Evolutionary conservation across 371 early-diverging fungal species (phyloP), one percentile per base, ranked within the genome.

Genomic region (Fennellomyces sp.): DNA sequence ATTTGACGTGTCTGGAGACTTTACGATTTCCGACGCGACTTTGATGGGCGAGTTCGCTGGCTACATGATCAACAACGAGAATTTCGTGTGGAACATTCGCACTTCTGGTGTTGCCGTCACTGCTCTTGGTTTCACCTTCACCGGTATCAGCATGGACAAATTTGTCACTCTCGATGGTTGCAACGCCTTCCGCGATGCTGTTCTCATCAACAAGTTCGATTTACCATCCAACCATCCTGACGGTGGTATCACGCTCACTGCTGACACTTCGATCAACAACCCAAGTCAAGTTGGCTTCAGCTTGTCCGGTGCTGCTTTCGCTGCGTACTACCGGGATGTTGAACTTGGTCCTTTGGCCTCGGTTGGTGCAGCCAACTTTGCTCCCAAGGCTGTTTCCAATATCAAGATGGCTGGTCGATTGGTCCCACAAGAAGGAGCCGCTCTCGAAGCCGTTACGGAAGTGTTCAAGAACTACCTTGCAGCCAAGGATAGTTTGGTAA

Each of bases 271-370:
- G 6, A 77, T 86, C 55, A 67, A 64, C 49, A 75, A 75, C 53
- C 87, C 87, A 7, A 76, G 76, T 55, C 83, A 82, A 64, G 71
- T 86, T 36, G 87, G 87, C 53, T 81, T 86, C 65, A 45, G 66
- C 11, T 63, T 80, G 12, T 39, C 55, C 11, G 70, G 72, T 58
- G 78, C 68, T 15, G 77, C 69, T 25, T 76, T 80, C 50, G 60
- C 67, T 23, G 57, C 69, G 8, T 69, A 60, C 55, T 80, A 65
- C 35, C 47, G 56, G 5, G 55, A 69, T 52, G 47, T 75, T 11
- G 19, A 55, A 19, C 27, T 79, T 31, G 82, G 76, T 35, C 75
- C 77, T 19, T 61, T 79, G 42, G 67, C 66, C 19, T 65, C 75
- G 4, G 57, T 69, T 48, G 78, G 78, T 45, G 51, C 59, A 30